A percentile compares a stretch with the other conserved stretches of the same genome.
Conservation (phyloP, 768 basidiomycete genomes). For the Tephrocybe sp. region DNA sequence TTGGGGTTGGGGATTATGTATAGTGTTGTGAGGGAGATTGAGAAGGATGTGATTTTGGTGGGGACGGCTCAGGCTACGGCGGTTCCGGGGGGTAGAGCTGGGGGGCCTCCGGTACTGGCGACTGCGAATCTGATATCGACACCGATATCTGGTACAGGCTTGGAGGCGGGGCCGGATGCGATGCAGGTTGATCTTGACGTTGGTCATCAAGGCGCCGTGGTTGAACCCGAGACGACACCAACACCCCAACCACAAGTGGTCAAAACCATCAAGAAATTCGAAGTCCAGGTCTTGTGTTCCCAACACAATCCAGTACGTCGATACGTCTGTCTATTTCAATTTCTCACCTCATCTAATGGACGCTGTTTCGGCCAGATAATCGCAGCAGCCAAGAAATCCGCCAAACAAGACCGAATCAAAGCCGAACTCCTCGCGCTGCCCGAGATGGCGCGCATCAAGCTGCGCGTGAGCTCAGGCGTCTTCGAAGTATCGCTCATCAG, state of each 20-base stretch:
- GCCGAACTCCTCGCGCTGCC: conserved; percentile 69
- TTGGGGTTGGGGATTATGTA: conserved; percentile 57
- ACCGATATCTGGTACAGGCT: too few relatives aligned
- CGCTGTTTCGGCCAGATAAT: conserved; percentile 51
- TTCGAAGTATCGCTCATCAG: conserved; percentile 82
- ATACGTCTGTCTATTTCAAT: background rate
- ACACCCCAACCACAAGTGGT: conserved; percentile 34
- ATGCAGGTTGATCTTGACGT: background rate
- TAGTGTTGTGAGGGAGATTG: conserved; percentile 60
- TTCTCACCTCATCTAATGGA: conserved; percentile 1
- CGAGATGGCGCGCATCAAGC: conserved; percentile 73
- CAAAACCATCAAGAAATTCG: conserved; percentile 70
- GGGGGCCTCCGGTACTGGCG: too few relatives aligned
- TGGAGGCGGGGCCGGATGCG: too few relatives aligned
- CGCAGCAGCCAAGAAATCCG: conserved; percentile 70
- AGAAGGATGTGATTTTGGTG: conserved; percentile 76
- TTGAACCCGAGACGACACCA: background rate
- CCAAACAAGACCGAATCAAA: conserved; percentile 71
- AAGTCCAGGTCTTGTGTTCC: conserved; percentile 75
- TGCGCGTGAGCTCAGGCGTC: conserved; percentile 79
- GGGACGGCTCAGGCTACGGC: too few relatives aligned
- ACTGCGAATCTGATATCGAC: too few relatives aligned
- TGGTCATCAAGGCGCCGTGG: too few relatives aligned
- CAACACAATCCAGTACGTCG: conserved; percentile 87
- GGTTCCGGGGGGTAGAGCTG: too few relatives aligned